Percentiles rank a stretch among this genome's conserved stretches.
Evolutionary conservation across 805 yeast genomes (phyloP).

Genomic region (Debaryomyces castellii): DNA sequence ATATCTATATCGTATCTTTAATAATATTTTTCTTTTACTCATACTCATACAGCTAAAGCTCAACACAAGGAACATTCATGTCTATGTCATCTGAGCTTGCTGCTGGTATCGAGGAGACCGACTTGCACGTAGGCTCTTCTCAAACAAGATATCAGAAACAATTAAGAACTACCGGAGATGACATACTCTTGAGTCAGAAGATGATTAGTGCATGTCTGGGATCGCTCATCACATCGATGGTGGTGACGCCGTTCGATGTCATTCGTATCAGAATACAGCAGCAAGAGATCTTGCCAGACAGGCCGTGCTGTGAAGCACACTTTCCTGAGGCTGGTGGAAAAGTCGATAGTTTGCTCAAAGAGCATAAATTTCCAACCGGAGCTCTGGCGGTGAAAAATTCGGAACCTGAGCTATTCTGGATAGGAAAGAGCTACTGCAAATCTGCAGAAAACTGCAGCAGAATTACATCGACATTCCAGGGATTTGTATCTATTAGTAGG

Average conservation of each 20-base stretch:
- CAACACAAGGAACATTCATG: conserved; percentile 17
- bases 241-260: conserved; percentile 81
- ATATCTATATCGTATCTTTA: background rate
- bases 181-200: conserved; percentile 54
- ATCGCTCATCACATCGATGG: conserved; percentile 66
- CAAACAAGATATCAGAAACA: background rate
- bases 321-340: conserved; percentile 27
- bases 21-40: background rate
- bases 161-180: conserved; percentile 9
- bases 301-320: conserved; percentile 26
- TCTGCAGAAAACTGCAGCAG: conserved; percentile 40
- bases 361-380: conserved; percentile 12
- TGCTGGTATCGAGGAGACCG: conserved; percentile 36
- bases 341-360: conserved; percentile 27
- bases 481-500: conserved; percentile 61
- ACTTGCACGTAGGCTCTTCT: conserved; percentile 10
- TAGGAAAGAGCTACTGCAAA: conserved; percentile 35
- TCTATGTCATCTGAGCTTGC: conserved; percentile 41
- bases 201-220: conserved; percentile 82
- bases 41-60: background rate
- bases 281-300: conserved; percentile 55
- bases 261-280: conserved; percentile 76
- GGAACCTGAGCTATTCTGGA: conserved; percentile 35
- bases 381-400: conserved; percentile 34
- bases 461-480: conserved; percentile 72